phyloP scores from a whole-genome alignment of 2,329 filamentous ascomycete genomes.

The Penicillium polonicum region DNA sequence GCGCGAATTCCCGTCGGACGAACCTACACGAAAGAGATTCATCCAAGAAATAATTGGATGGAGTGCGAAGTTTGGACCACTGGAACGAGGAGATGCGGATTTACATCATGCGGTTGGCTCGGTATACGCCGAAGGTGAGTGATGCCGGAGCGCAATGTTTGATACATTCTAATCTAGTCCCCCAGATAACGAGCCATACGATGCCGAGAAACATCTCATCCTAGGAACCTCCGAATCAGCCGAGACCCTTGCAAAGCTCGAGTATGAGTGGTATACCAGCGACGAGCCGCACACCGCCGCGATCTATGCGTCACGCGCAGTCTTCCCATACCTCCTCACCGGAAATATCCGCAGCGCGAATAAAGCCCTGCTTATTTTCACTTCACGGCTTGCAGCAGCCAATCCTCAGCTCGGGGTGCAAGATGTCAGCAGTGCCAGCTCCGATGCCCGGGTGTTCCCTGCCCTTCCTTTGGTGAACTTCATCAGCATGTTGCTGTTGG shows the following conservation, averaged over 20 bases:
- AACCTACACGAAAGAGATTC: conserved; percentile 91
- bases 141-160: not conserved
- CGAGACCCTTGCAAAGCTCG: conserved; percentile 73
- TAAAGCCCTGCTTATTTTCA: conserved; percentile 75
- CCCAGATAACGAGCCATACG: conserved; percentile 81
- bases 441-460: conserved; percentile 80
- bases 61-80: conserved; percentile 81
- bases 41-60: conserved; percentile 83
- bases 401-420: conserved; percentile 69
- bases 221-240: conserved; percentile 88
- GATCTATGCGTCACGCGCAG: conserved; percentile 78
- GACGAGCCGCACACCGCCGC: conserved; percentile 86
- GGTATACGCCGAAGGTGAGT: conserved; percentile 74
- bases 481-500: conserved; percentile 76
- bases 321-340: conserved; percentile 86
- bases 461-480: conserved; percentile 95
- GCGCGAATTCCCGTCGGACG: conserved; percentile 73
- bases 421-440: conserved; percentile 71
- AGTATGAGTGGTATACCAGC: conserved; percentile 91
- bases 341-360: conserved; percentile 90
- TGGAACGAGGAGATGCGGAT: conserved; percentile 88
- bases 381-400: conserved; percentile 58
- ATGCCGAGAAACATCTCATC: conserved; percentile 85
- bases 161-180: conserved; percentile 16
- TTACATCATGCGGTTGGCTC: conserved; percentile 88